phyloP scores from a whole-genome alignment of 179 eudicot species.

The Beta lomatogona region DNA sequence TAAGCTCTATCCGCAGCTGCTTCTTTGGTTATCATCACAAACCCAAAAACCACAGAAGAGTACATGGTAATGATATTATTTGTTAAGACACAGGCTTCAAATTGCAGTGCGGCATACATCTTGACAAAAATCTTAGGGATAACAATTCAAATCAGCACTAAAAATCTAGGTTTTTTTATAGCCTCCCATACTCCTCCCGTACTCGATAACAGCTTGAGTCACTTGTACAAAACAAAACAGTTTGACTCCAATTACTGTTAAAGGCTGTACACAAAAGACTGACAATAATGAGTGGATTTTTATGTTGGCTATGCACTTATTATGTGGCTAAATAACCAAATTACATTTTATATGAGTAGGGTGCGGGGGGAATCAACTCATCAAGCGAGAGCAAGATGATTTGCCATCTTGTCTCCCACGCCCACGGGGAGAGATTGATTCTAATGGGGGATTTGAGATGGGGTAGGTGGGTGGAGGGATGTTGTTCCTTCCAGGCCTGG shows the following conservation, averaged over 20 bases:
- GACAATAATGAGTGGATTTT: background rate
- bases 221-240: background rate
- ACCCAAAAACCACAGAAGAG: conserved; percentile 1
- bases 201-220: background rate
- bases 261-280: background rate
- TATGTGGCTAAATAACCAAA: background rate
- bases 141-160: background rate
- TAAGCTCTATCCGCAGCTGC: background rate
- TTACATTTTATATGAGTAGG: too few relatives aligned
- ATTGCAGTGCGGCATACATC: background rate
- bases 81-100: background rate
- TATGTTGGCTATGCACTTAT: conserved; percentile 3
- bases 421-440: too few relatives aligned
- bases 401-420: too few relatives aligned
- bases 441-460: too few relatives aligned
- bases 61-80: background rate
- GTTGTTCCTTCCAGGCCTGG: too few relatives aligned
- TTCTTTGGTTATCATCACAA: background rate
- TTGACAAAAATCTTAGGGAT: background rate
- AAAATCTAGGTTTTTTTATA: background rate
- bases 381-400: too few relatives aligned
- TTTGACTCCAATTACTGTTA: background rate
- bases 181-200: too few relatives aligned
- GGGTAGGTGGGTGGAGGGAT: too few relatives aligned
- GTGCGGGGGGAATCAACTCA: too few relatives aligned